phyloP scores from a whole-genome alignment of 176 grass and related monocot species.

The Carex scoparia region DNA sequence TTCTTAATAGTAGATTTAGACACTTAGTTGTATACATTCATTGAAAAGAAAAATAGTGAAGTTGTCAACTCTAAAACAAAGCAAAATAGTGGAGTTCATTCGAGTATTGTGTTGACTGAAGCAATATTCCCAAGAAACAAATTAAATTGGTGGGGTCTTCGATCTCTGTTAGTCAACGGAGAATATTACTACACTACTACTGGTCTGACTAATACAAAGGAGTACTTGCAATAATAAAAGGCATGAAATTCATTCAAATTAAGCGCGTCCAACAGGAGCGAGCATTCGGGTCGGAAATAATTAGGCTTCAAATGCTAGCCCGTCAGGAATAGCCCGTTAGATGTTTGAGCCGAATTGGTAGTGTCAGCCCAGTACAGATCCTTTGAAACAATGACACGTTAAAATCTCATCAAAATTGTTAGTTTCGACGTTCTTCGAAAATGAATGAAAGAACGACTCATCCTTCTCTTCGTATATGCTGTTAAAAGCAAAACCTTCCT shows the following conservation, averaged over 20 bases:
- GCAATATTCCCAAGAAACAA: not conserved
- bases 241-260: not conserved
- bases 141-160: not conserved
- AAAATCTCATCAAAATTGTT: too few relatives aligned
- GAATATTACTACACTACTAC: not conserved
- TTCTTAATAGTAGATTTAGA: too few relatives aligned
- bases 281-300: too few relatives aligned
- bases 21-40: not conserved
- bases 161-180: not conserved
- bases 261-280: not conserved
- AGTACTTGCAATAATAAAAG: not conserved
- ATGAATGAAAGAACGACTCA: too few relatives aligned
- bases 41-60: not conserved
- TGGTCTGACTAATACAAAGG: not conserved
- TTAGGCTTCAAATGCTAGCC: too few relatives aligned
- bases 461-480: too few relatives aligned
- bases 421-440: too few relatives aligned
- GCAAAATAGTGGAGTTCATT: not conserved
- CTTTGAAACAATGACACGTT: too few relatives aligned
- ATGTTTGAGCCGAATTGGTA: too few relatives aligned
- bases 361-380: too few relatives aligned
- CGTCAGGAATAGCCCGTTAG: too few relatives aligned
- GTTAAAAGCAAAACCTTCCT: too few relatives aligned
- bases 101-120: not conserved
- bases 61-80: not conserved